These are phyloP conservation scores for Plasmodium chabaudi DNA, from an alignment of 169 alveolate species.

Conservation along the genomic window DNA sequence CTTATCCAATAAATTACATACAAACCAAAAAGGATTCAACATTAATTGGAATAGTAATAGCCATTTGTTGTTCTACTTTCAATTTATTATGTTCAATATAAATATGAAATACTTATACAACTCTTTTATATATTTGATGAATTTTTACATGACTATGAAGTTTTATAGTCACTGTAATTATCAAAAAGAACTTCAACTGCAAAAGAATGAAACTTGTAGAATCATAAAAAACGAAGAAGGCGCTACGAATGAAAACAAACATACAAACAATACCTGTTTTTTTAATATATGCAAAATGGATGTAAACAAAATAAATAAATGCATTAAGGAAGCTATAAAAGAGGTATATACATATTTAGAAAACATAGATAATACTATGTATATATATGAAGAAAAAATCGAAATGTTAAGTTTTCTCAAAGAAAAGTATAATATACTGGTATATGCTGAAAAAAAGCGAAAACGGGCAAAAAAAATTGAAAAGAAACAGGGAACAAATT, in stretches of 20 bases:
- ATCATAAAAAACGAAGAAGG: background rate
- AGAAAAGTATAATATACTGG: slow-evolving; percentile 61
- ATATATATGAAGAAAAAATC: slow-evolving; percentile 65
- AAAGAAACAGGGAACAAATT: background rate
- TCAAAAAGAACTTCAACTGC: background rate
- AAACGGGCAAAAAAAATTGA: background rate
- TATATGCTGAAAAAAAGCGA: slow-evolving; percentile 15
- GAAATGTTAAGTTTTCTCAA: slow-evolving; percentile 72
- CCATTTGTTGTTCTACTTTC: slow-evolving; percentile 48
- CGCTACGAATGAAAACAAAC: background rate
- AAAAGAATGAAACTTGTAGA: background rate
- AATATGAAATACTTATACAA: slow-evolving; percentile 50
- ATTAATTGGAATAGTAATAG: background rate
- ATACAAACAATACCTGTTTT: background rate
- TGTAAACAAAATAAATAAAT: background rate
- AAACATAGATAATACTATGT: slow-evolving; percentile 57
- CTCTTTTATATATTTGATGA: slow-evolving; percentile 27
- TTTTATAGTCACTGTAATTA: background rate
- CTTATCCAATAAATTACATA: too few species aligned
- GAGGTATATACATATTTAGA: slow-evolving; percentile 41
- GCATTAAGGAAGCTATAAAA: slow-evolving; percentile 23
- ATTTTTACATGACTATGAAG: slow-evolving; percentile 42
- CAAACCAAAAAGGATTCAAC: too few species aligned
- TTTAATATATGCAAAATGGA: background rate
- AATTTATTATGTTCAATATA: slow-evolving; percentile 64